Conservation (phyloP, 75 land plant species). For the Gnetum montanum region DNA sequence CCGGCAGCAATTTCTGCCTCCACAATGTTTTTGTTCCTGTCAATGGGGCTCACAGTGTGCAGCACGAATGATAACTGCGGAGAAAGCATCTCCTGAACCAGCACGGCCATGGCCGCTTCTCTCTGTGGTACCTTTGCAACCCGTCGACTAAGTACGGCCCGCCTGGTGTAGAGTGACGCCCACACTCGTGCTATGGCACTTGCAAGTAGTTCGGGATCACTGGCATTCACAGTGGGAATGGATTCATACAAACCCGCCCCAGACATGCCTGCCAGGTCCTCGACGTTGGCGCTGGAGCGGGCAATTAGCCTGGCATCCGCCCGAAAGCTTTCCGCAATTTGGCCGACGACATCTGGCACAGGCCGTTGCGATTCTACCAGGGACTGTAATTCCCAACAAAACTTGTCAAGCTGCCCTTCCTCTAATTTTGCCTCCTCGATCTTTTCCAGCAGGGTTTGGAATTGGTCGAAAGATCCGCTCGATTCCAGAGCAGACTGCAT, state of each 20-base stretch:
- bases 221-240: conserved; percentile 75
- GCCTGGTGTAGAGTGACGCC: conserved; percentile 92
- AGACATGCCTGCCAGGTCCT: conserved; percentile 98
- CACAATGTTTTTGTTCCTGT: conserved; percentile 42
- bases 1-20: conserved; percentile 93
- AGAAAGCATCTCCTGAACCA: conserved; percentile 87
- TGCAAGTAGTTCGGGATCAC: conserved; percentile 54
- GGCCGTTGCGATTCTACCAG: conserved; percentile 48
- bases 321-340: conserved; percentile 35
- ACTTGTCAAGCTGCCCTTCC: conserved; percentile 58
- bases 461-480: conserved; percentile 37
- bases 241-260: conserved; percentile 98
- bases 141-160: conserved; percentile 88
- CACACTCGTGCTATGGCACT: conserved; percentile 78
- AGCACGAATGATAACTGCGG: conserved; percentile 92
- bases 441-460: conserved; percentile 41
- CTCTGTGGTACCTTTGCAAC: conserved; percentile 75
- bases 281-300: conserved; percentile 97
- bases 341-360: conserved; percentile 27
- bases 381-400: conserved; percentile 56
- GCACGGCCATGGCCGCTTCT: conserved; percentile 83
- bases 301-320: conserved; percentile 52
- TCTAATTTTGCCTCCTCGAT: conserved; percentile 65
- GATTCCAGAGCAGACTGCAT: conserved; percentile 71
- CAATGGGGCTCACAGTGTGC: conserved; percentile 83